phyloP scores from a whole-genome alignment of 1,284 basidiomycete species.

The Phlebopus sp. region DNA sequence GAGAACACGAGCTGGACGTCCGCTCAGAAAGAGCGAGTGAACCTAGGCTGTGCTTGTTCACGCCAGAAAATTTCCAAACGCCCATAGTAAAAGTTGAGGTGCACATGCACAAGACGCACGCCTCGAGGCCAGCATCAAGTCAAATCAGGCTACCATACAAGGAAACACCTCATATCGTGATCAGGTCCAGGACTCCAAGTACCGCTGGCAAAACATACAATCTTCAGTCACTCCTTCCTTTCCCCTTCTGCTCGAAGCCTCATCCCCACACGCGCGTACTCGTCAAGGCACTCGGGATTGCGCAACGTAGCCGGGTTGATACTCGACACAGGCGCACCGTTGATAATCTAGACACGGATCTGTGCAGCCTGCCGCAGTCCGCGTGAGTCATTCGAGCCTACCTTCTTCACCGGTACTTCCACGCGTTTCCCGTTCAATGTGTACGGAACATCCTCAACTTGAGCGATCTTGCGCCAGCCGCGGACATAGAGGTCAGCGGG shows the following conservation, averaged over 20 bases:
- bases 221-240: conserved; percentile 1
- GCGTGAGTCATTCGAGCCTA: conserved; percentile 21
- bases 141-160: not conserved
- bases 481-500: conserved; percentile 14
- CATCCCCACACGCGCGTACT: conserved; percentile 60
- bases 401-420: conserved; percentile 82
- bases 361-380: not conserved
- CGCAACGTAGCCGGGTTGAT: conserved; percentile 77
- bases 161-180: conserved; percentile 3
- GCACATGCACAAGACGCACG: conserved; percentile 1
- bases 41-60: conserved; percentile 19
- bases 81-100: conserved; percentile 12
- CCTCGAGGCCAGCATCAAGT: conserved; percentile 25
- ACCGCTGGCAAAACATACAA: too few species aligned
- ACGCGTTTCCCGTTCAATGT: conserved; percentile 87
- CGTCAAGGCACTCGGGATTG: conserved; percentile 72
- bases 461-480: conserved; percentile 50
- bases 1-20: conserved; percentile 25
- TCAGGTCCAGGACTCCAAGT: not conserved
- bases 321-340: conserved; percentile 66
- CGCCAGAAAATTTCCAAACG: conserved; percentile 11
- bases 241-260: conserved; percentile 40
- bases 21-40: conserved; percentile 25
- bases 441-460: conserved; percentile 75
- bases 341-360: conserved; percentile 60